These are phyloP conservation scores for Diutina catenulata DNA, from an alignment of 1,139 yeast species.

Conservation along the genomic window DNA sequence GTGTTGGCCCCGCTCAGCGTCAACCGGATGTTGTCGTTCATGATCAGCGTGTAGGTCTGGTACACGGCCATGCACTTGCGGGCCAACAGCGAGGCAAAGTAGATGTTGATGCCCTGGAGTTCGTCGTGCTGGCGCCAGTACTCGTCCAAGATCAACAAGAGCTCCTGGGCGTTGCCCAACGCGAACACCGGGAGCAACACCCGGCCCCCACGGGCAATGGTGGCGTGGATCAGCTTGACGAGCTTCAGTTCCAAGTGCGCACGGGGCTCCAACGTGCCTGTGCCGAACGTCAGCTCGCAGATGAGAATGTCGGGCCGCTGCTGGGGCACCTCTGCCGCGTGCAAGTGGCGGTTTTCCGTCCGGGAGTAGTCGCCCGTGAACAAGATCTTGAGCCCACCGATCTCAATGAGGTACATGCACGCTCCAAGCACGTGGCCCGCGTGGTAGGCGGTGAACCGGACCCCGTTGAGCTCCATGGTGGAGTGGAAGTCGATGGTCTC, in stretches of 20 bases:
- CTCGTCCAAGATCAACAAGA: conserved; percentile 79
- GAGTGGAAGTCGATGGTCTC: conserved; percentile 95
- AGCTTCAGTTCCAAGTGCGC: conserved; percentile 72
- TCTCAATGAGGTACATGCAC: conserved; percentile 92
- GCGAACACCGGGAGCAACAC: conserved; percentile 93
- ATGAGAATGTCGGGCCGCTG: conserved; percentile 80
- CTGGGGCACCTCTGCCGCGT: conserved; percentile 92
- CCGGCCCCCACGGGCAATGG: conserved; percentile 82
- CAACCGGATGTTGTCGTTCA: conserved; percentile 83
- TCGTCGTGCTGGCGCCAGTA: conserved; percentile 86
- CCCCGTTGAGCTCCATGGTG: conserved; percentile 87
- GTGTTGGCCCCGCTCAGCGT: conserved; percentile 43
- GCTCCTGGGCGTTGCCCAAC: conserved; percentile 91
- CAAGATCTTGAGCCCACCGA: conserved; percentile 79
- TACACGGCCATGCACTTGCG: conserved; percentile 95
- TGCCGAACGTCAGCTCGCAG: conserved; percentile 94
- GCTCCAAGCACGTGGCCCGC: conserved; percentile 99
- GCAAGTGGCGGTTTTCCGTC: conserved; percentile 90
- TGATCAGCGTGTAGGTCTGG: conserved; percentile 92
- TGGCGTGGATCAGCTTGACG: conserved; percentile 73
- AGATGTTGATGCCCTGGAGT: conserved; percentile 69
- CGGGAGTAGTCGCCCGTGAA: conserved; percentile 96
- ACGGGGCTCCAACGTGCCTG: conserved; percentile 93
- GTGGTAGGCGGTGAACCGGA: conserved; percentile 92
- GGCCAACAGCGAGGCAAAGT: conserved; percentile 88